Evolutionary conservation across 2,329 filamentous ascomycete species (phyloP), one percentile per base, ranked within the genome.

Genomic region (Fusarium multiceps): DNA sequence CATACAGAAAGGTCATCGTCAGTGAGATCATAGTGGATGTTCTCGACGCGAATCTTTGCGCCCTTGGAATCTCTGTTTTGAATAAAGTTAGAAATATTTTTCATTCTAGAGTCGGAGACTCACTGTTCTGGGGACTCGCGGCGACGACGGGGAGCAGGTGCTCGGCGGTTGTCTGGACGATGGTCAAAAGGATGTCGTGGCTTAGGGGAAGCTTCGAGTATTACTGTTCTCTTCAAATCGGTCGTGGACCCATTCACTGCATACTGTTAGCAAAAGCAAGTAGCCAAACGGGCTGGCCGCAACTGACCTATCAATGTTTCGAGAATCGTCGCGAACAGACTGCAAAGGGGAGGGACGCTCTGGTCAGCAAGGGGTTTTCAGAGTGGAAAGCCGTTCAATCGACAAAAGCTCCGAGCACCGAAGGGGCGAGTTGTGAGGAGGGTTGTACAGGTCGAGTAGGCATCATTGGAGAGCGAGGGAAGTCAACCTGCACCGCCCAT

Each of bases 181-280:
- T 53, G 70, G 63, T 80, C 59, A 78, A 71, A 70, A 54, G 48
- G 30, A 32, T 20, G 43, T 55, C 60, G 28, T 25, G 12, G 59
- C 62, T 51, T 40, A 46, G 55, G 49, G 46, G 40, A 40, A 50
- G n/a, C 30, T 47, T 32, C 55, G 20, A 60, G 61, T 56, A 77
- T 76, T 83, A 87, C 90, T 86, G 79, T 90, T 87, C 76, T 93
- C 92, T 79, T 96, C 92, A 79, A 89, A 97, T 78, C 90, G 92
- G 82, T 97, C 93, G 80, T 98, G 94, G 74, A 97, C 93, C 94
- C 94, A 98, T 85, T 97, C 94, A 77, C 93, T 93, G 69, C 25
- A 56, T 63, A 25, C 3, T 16, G 53, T 75, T 58, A 76, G 71
- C 43, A 34, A 46, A 18, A 21, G 21, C 21, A 23, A 34, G 23